Evolutionary conservation across 768 basidiomycete genomes (phyloP), one percentile per base, ranked within the genome.

Genomic region (Rhodotorula paludigena): DNA sequence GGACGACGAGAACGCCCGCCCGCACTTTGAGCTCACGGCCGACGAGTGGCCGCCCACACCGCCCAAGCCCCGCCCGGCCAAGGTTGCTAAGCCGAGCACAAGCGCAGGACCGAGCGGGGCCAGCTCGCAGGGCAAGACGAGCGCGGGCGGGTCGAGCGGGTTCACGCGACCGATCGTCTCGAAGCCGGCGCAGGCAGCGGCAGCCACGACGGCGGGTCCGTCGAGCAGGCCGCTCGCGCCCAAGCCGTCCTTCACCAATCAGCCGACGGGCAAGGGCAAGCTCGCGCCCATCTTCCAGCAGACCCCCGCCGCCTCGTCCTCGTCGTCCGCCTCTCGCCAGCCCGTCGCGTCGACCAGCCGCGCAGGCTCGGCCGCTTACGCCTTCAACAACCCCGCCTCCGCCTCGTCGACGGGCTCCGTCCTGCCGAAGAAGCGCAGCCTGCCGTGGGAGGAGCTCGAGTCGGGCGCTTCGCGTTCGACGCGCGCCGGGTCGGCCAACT

Each of bases 11-110:
- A 67, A 71, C 61, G 38, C 28, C 32, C 57, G 49, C 18, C 52
- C 60, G 36, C 47, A 54, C 14, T 72, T 64, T 25, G 53, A 20
- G 1, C 64, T 72, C 30, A 47, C 16, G 1, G 35, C 64, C 39
- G 66, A 72, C 8, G 66, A 72, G 12, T 72, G 71, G 71, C 71
- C 71, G 9, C 47, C 64, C 1, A 65, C 66, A 5, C 70, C 70
- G 21, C 65, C 59, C 5, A 57, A 68, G 32, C 32, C 49, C 16
- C 32, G 54, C 23, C 38, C 61, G 48, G 53, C 20, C 42, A 62
- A 35, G 42, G n/a, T n/a, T n/a, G n/a, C n/a, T n/a, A n/a, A 9
- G 49, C 15, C 45, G 5, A 33, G 51, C 38, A 28, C 28, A 4
- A 10, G 3, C 8, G 20, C 42, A 28, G 5, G 33, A 16, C 21